phyloP scores from a whole-genome alignment of 1,139 yeast species.

The Hansenula sp. region DNA sequence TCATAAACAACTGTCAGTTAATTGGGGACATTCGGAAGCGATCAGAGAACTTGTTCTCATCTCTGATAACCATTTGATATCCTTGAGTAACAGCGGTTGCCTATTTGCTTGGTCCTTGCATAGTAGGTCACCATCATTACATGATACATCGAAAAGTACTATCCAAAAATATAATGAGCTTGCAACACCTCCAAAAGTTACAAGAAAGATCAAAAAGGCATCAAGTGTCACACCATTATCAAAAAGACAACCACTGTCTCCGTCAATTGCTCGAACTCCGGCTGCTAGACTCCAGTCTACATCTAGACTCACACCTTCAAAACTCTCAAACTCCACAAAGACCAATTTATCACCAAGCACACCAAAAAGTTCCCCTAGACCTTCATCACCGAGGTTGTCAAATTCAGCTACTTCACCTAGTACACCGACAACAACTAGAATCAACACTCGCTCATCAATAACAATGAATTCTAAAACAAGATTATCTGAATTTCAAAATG shows the following conservation, averaged over 20 bases:
- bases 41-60: constrained; percentile 38
- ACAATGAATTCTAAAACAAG: neutral
- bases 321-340: constrained; percentile 12
- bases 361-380: constrained; percentile 4
- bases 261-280: constrained; percentile 10
- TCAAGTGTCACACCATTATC: constrained; percentile 3
- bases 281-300: constrained; percentile 17
- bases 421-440: constrained; percentile 4
- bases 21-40: constrained; percentile 67
- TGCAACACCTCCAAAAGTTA: constrained; percentile 20
- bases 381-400: constrained; percentile 6
- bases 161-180: constrained; percentile 8
- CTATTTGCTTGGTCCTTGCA: constrained; percentile 40
- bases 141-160: constrained; percentile 3
- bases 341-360: constrained; percentile 18
- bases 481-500: constrained; percentile 7
- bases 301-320: constrained; percentile 21
- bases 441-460: constrained; percentile 1
- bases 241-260: constrained; percentile 11
- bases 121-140: neutral
- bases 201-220: constrained; percentile 22
- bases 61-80: constrained; percentile 28
- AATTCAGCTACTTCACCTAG: neutral
- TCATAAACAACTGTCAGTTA: constrained; percentile 44
- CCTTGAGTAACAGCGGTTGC: constrained; percentile 51